Evolutionary conservation across 2,329 filamentous ascomycete genomes (phyloP).

Genomic region (Setomelanomma holmii): DNA sequence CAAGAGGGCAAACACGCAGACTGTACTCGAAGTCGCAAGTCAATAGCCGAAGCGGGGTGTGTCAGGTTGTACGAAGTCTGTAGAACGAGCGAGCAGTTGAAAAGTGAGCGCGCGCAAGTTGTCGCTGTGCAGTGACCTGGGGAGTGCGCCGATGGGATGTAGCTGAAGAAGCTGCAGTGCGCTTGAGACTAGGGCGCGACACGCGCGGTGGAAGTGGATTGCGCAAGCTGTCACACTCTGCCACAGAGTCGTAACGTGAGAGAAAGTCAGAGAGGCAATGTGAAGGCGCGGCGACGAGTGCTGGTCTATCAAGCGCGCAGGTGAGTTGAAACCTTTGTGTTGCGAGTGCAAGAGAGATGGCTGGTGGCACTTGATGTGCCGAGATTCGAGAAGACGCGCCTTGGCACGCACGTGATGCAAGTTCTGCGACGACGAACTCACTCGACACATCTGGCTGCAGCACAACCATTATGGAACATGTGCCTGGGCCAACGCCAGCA

Average conservation of each 20-base stretch:
- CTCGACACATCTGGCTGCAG: too few relatives aligned
- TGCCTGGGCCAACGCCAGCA: too few relatives aligned
- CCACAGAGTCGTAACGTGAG: slow-evolving; percentile 26
- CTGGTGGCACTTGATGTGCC: slow-evolving; percentile 11
- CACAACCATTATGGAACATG: too few relatives aligned
- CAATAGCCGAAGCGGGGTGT: slow-evolving; percentile 26
- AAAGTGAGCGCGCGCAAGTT: slow-evolving; percentile 20
- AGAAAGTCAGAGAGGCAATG: slow-evolving; percentile 28
- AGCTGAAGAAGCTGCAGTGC: slow-evolving; percentile 25
- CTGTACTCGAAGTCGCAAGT: slow-evolving; percentile 35
- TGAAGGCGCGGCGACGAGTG: slow-evolving; percentile 18
- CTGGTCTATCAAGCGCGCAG: slow-evolving; percentile 30
- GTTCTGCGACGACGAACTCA: too few relatives aligned
- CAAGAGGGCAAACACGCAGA: slow-evolving; percentile 33
- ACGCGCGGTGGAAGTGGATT: slow-evolving; percentile 22
- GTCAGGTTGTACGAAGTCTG: slow-evolving; percentile 37
- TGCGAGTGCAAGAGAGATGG: slow-evolving; percentile 9
- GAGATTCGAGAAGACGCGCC: slow-evolving; percentile 18
- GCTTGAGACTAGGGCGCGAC: slow-evolving; percentile 35
- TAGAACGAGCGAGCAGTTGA: slow-evolving; percentile 32
- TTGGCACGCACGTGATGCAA: slow-evolving; percentile 23
- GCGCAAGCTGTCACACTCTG: slow-evolving; percentile 28
- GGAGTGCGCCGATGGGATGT: slow-evolving; percentile 23
- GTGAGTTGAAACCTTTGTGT: slow-evolving; percentile 20
- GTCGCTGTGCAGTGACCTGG: slow-evolving; percentile 21